A percentile compares a stretch with the other conserved stretches of the same genome.
Evolutionary conservation across 1,284 basidiomycete genomes (phyloP).

Genomic region (Agroathelia rolfsii): DNA sequence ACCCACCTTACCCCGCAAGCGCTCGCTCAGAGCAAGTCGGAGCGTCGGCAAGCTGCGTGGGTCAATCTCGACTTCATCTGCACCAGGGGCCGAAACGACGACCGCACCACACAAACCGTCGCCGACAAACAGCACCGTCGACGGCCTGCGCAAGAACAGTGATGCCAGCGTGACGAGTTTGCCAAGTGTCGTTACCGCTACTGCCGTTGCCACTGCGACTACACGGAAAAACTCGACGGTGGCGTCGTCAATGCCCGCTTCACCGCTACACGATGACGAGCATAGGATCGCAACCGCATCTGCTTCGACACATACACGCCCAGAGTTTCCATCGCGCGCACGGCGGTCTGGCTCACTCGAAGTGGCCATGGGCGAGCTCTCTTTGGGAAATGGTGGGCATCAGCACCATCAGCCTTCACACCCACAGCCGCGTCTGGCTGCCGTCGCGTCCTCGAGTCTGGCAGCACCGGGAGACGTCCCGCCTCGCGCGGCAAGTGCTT

Average conservation of each 20-base stretch:
- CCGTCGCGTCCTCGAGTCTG: conserved; percentile 5
- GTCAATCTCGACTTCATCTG: too few species aligned
- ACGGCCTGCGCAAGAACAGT: conserved; percentile 31
- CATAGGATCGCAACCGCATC: too few species aligned
- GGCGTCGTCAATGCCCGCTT: conserved; percentile 21
- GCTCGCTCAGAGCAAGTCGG: conserved; percentile 44
- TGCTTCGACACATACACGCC: too few species aligned
- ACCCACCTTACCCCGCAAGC: conserved; percentile 25
- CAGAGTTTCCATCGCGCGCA: conserved; percentile 12
- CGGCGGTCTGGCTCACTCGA: conserved; percentile 16
- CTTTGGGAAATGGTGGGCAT: conserved; percentile 5
- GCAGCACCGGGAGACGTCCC: conserved; percentile 11
- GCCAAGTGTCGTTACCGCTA: conserved; percentile 31
- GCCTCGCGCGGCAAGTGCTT: conserved; percentile 8
- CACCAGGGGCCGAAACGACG: conserved; percentile 11
- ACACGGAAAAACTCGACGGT: conserved; percentile 21
- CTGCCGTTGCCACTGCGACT: conserved; percentile 17
- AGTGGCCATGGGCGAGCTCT: conserved; percentile 7
- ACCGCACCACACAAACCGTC: conserved; percentile 10
- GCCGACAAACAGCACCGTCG: conserved; percentile 26
- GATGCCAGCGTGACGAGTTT: conserved; percentile 45
- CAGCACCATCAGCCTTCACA: conserved; percentile 2
- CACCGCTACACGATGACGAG: conserved; percentile 12
- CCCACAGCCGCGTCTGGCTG: conserved; percentile 3
- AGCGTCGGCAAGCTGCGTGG: conserved; percentile 57